These are phyloP conservation scores for Firmiana major DNA, from an alignment of 345 rosid genomes.

Conservation along the genomic window DNA sequence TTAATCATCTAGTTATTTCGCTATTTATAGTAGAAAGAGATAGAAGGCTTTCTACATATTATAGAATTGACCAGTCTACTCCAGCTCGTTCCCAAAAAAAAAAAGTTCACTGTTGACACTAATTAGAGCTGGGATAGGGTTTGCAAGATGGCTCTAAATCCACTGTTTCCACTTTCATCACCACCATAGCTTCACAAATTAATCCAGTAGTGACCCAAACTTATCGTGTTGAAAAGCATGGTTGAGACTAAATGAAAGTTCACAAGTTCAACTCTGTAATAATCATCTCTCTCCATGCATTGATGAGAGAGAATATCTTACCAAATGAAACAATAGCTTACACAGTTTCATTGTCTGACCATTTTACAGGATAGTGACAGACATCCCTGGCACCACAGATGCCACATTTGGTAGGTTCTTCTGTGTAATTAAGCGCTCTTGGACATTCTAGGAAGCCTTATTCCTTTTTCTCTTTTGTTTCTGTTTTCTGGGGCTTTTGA, in stretches of 20 bases:
- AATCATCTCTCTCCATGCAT: neutral
- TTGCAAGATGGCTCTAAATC: neutral
- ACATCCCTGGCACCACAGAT: conserved; percentile 70
- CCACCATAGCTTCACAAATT: neutral
- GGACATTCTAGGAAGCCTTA: neutral
- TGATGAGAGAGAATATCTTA: neutral
- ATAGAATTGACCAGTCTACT: neutral
- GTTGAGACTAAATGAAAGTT: neutral
- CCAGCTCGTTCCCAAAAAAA: neutral
- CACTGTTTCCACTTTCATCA: neutral
- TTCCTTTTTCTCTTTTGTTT: neutral
- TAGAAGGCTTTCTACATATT: no score
- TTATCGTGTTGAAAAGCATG: no score
- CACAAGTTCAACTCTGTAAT: neutral
- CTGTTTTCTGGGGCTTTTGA: neutral
- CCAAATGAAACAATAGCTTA: neutral
- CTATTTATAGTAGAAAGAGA: no score
- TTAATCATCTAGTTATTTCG: no score
- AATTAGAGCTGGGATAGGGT: neutral
- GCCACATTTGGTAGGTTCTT: conserved; percentile 53
- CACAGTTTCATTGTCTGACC: neutral
- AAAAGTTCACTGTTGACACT: neutral
- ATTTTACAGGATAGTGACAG: conserved; percentile 48
- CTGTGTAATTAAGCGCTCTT: neutral
- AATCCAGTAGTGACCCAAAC: neutral